These are phyloP conservation scores for Withania somnifera DNA, from an alignment of 305 asterid genomes.

Conservation along the genomic window DNA sequence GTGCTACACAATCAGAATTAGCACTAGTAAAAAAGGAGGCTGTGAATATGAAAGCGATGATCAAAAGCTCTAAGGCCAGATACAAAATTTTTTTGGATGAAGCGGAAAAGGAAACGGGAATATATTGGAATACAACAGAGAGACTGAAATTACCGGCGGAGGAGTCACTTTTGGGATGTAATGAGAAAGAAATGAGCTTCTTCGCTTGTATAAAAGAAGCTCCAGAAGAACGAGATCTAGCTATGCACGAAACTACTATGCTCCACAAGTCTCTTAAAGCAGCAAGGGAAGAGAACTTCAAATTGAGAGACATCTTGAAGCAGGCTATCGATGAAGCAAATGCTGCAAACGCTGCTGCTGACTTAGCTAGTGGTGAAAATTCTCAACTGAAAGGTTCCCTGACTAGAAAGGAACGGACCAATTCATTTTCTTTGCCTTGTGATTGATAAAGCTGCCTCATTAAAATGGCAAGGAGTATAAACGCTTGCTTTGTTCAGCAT, in stretches of 20 bases:
- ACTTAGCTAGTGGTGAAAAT: constrained; percentile 75
- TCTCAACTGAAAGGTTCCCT: constrained; percentile 58
- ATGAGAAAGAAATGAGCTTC: constrained; percentile 69
- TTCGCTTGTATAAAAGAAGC: constrained; percentile 65
- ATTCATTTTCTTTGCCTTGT: too few relatives aligned
- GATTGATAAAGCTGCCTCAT: too few relatives aligned
- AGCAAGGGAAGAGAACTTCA: constrained; percentile 54
- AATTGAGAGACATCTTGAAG: constrained; percentile 68
- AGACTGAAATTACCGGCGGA: constrained; percentile 63
- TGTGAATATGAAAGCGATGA: constrained; percentile 24
- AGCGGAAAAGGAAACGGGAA: constrained; percentile 41
- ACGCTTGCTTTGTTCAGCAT: too few relatives aligned
- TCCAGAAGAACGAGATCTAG: constrained; percentile 51
- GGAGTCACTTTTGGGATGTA: constrained; percentile 77
- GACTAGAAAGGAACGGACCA: constrained; percentile 54
- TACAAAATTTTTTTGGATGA: constrained; percentile 33
- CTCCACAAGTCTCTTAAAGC: constrained; percentile 34
- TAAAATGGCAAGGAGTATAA: too few relatives aligned
- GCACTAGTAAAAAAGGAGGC: constrained; percentile 32
- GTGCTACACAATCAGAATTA: constrained; percentile 20
- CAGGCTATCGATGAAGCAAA: constrained; percentile 74
- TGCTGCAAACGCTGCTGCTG: constrained; percentile 81
- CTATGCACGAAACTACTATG: constrained; percentile 30
- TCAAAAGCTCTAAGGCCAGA: constrained; percentile 27
- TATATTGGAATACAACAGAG: constrained; percentile 37